Base-by-base conservation (phyloP, 169 alveolate genomes). In the Plasmodium yoelii region DNA sequence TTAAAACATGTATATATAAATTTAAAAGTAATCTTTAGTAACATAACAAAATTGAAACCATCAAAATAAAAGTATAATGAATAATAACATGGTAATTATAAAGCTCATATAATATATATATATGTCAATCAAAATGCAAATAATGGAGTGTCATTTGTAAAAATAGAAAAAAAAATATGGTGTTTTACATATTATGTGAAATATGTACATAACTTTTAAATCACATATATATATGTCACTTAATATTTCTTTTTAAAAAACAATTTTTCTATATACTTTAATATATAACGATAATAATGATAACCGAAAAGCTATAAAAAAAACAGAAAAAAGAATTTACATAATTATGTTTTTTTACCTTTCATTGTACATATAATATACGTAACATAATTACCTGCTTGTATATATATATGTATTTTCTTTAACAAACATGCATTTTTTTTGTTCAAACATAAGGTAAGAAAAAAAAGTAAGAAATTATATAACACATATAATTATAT, bases 21-120 rank as follows among this genome's bases (percentile, higher is more conserved):
- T 73, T 73, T 39, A 56, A 73, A 73, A 73, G 22, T 73, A 61
- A 61, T 53, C 19, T 73, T 49, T 59, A 34, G 42, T 34, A 44
- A 59, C n/a, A 61, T 73, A 73, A 59, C 87, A 73, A 73, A 73
- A 73, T 73, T 73, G 72, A 73, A 59, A 59, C 19, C 60, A 73
- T 73, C 87, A 73, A 73, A 73, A 73, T 12, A 18, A 9, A 69
- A 34, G 42, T 34, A 34, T 34, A 34, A 34, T 34, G 42, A 3
- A 34, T 34, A 34, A 34, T 34, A 34, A 34, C 42, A 34, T 34
- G 42, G 42, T 34, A 34, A 34, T 34, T 34, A 39, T 55, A 34
- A 55, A 42, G 18, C 39, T 60, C 56, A 34, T 72, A n/a, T n/a
- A n/a, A n/a, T n/a, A n/a, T n/a, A n/a, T n/a, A 44, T 57, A 72